phyloP scores from a whole-genome alignment of 192 early-diverging fungal genomes.

The Backusella tuberculispora region DNA sequence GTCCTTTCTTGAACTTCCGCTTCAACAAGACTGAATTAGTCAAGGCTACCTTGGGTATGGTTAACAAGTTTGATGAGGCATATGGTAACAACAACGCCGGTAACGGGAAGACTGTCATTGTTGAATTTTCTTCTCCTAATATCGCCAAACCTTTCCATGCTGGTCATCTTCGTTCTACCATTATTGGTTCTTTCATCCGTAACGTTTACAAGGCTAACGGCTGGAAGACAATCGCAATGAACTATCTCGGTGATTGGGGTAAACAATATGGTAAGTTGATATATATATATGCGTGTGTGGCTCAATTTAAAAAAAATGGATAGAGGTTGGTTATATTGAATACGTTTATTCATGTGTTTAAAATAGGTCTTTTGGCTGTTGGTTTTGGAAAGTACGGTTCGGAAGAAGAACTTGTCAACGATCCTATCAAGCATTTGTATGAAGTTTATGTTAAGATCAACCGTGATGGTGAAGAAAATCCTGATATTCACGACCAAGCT shows the following conservation, averaged over 20 bases:
- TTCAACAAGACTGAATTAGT: conserved; percentile 60
- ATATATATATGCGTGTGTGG: neutral
- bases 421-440: conserved; percentile 91
- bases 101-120: conserved; percentile 76
- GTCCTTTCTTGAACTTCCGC: conserved; percentile 80
- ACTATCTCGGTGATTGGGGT: conserved; percentile 99
- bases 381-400: conserved; percentile 83
- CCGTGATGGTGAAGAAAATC: conserved; percentile 65
- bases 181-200: conserved; percentile 93
- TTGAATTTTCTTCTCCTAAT: conserved; percentile 96
- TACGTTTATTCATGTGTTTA: neutral
- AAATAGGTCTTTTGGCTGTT: conserved; percentile 80
- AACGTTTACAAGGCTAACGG: conserved; percentile 86
- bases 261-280: conserved; percentile 88
- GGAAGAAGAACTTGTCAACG: conserved; percentile 74
- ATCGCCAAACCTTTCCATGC: conserved; percentile 99
- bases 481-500: conserved; percentile 78
- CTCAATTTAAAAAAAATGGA: neutral
- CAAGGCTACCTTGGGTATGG: conserved; percentile 56
- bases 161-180: conserved; percentile 96
- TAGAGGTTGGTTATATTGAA: neutral
- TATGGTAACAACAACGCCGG: conserved; percentile 70
- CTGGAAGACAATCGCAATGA: conserved; percentile 90
- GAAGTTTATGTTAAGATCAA: conserved; percentile 94
- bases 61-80: conserved; percentile 53